phyloP scores from a whole-genome alignment of 1,139 yeast species.

The Scheffersomyces lignicola region DNA sequence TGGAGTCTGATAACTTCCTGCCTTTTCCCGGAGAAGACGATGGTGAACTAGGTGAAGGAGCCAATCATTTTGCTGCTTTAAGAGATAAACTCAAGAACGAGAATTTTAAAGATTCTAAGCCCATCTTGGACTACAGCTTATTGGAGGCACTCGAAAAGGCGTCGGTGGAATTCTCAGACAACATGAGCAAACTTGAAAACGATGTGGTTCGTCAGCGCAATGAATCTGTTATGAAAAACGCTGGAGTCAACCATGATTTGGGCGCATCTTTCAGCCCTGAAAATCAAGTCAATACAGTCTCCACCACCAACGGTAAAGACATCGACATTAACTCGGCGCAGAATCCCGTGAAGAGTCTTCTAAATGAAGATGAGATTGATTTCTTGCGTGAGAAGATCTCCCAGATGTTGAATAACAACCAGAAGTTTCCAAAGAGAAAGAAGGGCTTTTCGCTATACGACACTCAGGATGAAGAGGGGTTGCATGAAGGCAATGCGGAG shows the following conservation, averaged over 20 bases:
- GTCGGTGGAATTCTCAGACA: constrained; percentile 13
- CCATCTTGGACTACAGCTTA: constrained; percentile 31
- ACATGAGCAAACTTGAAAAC: constrained; percentile 5
- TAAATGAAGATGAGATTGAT: constrained; percentile 34
- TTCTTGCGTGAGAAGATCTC: constrained; percentile 31
- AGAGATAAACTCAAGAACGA: constrained; percentile 6
- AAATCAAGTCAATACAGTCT: too few relatives aligned
- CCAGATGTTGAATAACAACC: constrained; percentile 19
- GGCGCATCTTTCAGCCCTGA: too few relatives aligned
- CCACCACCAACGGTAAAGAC: not conserved
- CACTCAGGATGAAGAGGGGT: constrained; percentile 43
- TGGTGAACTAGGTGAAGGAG: too few relatives aligned
- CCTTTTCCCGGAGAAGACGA: constrained; percentile 31
- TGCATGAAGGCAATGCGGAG: constrained; percentile 33
- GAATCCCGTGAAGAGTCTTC: constrained; percentile 16
- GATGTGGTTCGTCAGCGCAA: too few relatives aligned
- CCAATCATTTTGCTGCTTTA: too few relatives aligned
- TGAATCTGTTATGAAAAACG: too few relatives aligned
- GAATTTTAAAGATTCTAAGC: constrained; percentile 13
- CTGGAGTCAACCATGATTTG: too few relatives aligned
- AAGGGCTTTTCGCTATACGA: constrained; percentile 42
- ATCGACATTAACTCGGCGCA: not conserved
- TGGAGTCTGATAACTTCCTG: constrained; percentile 27
- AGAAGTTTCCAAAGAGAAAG: constrained; percentile 7
- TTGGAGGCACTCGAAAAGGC: constrained; percentile 34